Base-by-base conservation (phyloP, 164 flowering plant species). In the Malania oleifera region DNA sequence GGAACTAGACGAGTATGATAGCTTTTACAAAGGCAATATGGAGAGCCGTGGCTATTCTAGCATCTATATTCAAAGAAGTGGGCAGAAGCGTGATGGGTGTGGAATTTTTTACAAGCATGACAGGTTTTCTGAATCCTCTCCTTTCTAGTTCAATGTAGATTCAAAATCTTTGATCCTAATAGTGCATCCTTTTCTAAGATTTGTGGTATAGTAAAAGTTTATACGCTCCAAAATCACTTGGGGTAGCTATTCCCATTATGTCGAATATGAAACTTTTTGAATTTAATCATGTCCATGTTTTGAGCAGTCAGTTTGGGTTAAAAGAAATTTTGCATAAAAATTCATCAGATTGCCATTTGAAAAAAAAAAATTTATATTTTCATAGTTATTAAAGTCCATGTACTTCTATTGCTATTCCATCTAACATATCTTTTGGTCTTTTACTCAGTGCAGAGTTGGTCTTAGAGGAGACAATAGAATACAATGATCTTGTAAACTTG, bases 71-170 rank as follows among this genome's bases (percentile, higher is more conserved):
- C 76, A 86, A 65, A 83, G 98, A 73, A 81, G 74, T 68, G 92
- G 89, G 54, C 69, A 80, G 58, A 91, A 91, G 75, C 90, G 85
- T 56, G 98, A 89, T 74, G 98, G 98, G 0, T 91, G 98, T 72
- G 98, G 89, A 22, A 77, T 89, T 45, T 89, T 89, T 67, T 89
- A 76, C 61, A 86, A 76, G 70, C 64, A 44, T 4, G 59, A 65
- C 62, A 68, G 72, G 98, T 91, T 72, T 61, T 39, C 45, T 44
- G 5, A 10, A 22, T n/a, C 18, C 58, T 35, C 1, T 26, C 12
- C 59, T 43, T 40, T 54, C 37, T 23, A 19, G 46, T 66, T 50
- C 39, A 13, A 17, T 19, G 10, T 9, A 37, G 18, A 10, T 35
- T 27, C n/a, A 22, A 39, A 24, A 34, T 1, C 31, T 41, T 1